Conservation (phyloP, 2,329 filamentous ascomycete genomes). For the Paecilomyces fulvus region DNA sequence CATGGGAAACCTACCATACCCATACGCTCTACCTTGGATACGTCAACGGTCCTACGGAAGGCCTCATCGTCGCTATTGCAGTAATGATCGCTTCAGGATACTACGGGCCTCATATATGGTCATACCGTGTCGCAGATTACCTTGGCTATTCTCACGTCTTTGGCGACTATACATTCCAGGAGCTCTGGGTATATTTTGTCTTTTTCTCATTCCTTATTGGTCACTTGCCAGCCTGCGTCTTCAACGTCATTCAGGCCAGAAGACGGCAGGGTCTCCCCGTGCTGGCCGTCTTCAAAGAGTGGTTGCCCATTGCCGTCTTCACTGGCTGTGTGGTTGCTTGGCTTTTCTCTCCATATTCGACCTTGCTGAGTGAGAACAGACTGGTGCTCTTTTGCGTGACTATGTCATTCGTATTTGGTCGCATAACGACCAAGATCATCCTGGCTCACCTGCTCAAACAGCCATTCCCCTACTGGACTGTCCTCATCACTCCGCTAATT, state of each 20-base stretch:
- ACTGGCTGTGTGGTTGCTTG: conserved; percentile 67
- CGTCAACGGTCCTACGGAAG: conserved; percentile 96
- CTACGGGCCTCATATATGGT: conserved; percentile 84
- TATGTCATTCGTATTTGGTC: conserved; percentile 93
- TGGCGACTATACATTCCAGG: conserved; percentile 66
- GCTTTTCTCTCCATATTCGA: conserved; percentile 84
- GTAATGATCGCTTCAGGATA: conserved; percentile 83
- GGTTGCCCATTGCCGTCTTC: conserved; percentile 83
- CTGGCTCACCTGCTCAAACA: conserved; percentile 88
- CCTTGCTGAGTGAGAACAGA: conserved; percentile 72
- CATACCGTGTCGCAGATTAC: conserved; percentile 60
- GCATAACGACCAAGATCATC: conserved; percentile 99
- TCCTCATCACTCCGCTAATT: conserved; percentile 78
- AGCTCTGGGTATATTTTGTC: conserved; percentile 76
- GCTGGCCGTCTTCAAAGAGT: conserved; percentile 79
- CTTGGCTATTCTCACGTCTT: conserved; percentile 58
- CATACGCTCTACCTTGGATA: conserved; percentile 94
- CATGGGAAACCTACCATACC: conserved; percentile 98
- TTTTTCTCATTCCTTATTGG: conserved; percentile 56
- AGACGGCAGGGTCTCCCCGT: conserved; percentile 64
- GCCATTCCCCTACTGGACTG: conserved; percentile 93
- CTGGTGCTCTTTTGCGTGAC: conserved; percentile 87
- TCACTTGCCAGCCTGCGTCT: conserved; percentile 82
- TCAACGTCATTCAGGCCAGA: conserved; percentile 74
- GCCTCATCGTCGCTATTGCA: conserved; percentile 74